Percentiles rank a stretch among this genome's conserved stretches.
Evolutionary conservation across 257 asterid genomes (phyloP).

Genomic region (Nemophila menziesii): DNA sequence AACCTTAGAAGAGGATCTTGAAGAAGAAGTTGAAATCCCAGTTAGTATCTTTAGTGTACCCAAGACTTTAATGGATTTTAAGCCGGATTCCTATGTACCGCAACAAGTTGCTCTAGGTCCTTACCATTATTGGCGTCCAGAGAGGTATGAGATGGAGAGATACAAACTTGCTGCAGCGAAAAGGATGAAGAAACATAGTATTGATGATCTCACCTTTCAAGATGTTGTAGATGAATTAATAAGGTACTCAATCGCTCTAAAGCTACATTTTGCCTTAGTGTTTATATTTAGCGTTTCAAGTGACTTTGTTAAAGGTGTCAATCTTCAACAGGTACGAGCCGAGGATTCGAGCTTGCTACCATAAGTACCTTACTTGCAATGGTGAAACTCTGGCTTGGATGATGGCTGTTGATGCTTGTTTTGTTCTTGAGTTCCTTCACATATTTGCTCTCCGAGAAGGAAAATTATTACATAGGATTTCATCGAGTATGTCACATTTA

Average conservation of each 20-base stretch:
- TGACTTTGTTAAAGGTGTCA: too few species aligned
- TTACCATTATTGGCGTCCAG: conserved; percentile 47
- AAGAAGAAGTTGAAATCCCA: conserved; percentile 25
- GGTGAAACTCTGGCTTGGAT: conserved; percentile 65
- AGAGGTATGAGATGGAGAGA: conserved; percentile 51
- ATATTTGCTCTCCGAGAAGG: conserved; percentile 8
- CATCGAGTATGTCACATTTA: conserved; percentile 26
- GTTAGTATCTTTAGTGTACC: conserved; percentile 58
- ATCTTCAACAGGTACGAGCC: conserved; percentile 18
- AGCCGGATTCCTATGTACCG: conserved; percentile 51
- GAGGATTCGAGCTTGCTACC: conserved; percentile 41
- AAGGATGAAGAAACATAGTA: conserved; percentile 23
- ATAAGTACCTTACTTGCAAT: conserved; percentile 36
- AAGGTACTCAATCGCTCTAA: too few species aligned
- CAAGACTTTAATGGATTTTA: conserved; percentile 22
- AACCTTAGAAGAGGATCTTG: conserved; percentile 34
- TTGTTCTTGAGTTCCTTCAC: conserved; percentile 48
- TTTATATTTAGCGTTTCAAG: too few species aligned
- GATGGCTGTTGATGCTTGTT: conserved; percentile 63
- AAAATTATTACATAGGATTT: not conserved
- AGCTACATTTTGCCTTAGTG: too few species aligned
- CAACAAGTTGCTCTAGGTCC: conserved; percentile 66
- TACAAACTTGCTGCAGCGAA: conserved; percentile 48
- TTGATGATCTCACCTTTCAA: conserved; percentile 25
- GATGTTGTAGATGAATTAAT: conserved; percentile 33